phyloP scores from a whole-genome alignment of 768 basidiomycete species.

The Macrolepiota dolichaula region DNA sequence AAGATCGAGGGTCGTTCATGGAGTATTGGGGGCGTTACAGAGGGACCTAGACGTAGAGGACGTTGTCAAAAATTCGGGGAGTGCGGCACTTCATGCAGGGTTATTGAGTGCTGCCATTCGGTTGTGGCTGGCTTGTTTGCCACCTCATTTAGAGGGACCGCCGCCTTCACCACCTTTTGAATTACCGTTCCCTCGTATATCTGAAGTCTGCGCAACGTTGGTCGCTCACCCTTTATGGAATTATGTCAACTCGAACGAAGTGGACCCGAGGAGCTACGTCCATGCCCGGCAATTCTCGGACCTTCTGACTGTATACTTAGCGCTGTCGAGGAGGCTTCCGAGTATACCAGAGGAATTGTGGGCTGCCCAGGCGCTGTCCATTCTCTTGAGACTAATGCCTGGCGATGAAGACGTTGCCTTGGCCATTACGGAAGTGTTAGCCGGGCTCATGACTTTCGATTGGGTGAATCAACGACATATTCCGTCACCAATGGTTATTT shows the following conservation, averaged over 20 bases:
- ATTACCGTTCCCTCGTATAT: constrained; percentile 56
- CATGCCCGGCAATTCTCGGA: constrained; percentile 52
- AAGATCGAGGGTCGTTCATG: constrained; percentile 33
- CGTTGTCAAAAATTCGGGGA: constrained; percentile 19
- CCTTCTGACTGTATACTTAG: constrained; percentile 52
- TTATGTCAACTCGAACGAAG: constrained; percentile 19
- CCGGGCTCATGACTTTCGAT: constrained; percentile 31
- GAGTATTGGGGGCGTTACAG: constrained; percentile 31
- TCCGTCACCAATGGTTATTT: constrained; percentile 35
- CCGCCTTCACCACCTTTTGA: constrained; percentile 53
- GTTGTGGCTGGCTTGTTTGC: constrained; percentile 62
- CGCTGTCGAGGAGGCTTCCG: constrained; percentile 56
- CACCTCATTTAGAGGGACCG: constrained; percentile 34
- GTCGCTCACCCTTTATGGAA: constrained; percentile 53
- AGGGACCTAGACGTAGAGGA: constrained; percentile 20
- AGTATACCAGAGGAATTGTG: constrained; percentile 55
- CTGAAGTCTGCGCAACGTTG: constrained; percentile 46
- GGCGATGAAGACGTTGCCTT: constrained; percentile 70
- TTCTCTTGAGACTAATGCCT: constrained; percentile 54
- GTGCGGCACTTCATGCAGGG: constrained; percentile 30
- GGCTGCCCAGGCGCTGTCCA: constrained; percentile 62
- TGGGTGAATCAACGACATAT: constrained; percentile 38
- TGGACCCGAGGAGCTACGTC: constrained; percentile 23
- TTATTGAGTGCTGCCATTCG: constrained; percentile 49
- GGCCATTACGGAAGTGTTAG: constrained; percentile 37